Conservation (phyloP, 805 yeast genomes). For the Metschnikowia dekortorum region DNA sequence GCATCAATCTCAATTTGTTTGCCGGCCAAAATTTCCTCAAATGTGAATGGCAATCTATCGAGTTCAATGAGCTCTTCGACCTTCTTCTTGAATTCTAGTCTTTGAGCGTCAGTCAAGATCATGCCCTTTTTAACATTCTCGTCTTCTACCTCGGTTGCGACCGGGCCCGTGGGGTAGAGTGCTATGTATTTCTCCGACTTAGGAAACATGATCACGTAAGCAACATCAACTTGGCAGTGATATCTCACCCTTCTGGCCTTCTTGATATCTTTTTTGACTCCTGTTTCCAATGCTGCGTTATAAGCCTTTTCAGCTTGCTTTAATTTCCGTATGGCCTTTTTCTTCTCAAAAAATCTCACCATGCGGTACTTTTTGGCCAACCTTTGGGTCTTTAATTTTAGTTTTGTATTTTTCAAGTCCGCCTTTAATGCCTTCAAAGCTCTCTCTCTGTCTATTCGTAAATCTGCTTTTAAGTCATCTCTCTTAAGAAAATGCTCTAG, state of each 20-base stretch:
- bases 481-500: constrained; percentile 64
- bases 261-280: constrained; percentile 35
- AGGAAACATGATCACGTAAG: constrained; percentile 76
- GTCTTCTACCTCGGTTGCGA: constrained; percentile 22
- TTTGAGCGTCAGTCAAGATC: constrained; percentile 39
- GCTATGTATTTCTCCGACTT: constrained; percentile 75
- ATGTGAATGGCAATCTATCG: constrained; percentile 49
- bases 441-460: constrained; percentile 69
- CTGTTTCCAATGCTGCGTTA: constrained; percentile 31
- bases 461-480: constrained; percentile 58
- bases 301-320: constrained; percentile 45
- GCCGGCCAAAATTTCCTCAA: constrained; percentile 45
- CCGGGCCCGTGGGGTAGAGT: constrained; percentile 51
- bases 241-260: constrained; percentile 46
- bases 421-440: constrained; percentile 59
- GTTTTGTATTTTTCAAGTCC: constrained; percentile 51
- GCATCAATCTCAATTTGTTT: constrained; percentile 26
- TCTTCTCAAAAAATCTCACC: constrained; percentile 87
- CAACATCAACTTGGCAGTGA: constrained; percentile 64
- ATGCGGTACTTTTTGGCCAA: constrained; percentile 78
- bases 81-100: constrained; percentile 43
- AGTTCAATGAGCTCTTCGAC: constrained; percentile 49
- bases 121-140: constrained; percentile 41
- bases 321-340: constrained; percentile 73
- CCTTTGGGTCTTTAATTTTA: constrained; percentile 43